phyloP scores from a whole-genome alignment of 202 grass and related monocot species.

The Thinopyrum obtusiflorum region DNA sequence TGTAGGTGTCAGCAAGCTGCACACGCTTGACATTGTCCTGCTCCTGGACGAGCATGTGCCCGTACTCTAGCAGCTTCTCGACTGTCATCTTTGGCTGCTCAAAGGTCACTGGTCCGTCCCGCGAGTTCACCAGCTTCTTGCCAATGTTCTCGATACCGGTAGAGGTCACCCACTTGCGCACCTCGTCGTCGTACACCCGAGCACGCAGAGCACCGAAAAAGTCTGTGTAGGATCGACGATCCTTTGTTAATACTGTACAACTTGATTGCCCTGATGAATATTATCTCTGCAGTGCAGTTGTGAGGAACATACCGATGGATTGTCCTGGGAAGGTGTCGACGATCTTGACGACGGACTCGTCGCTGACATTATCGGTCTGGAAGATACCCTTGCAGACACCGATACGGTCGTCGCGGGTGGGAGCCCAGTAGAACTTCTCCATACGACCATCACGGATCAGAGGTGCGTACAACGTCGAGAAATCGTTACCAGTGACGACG shows the following conservation, averaged over 20 bases:
- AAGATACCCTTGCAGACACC: constrained; percentile 86
- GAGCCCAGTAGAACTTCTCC: constrained; percentile 99
- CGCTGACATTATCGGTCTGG: constrained; percentile 58
- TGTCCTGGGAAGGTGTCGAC: constrained; percentile 89
- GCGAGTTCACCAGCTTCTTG: constrained; percentile 77
- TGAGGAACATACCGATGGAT: constrained; percentile 58
- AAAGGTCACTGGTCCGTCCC: constrained; percentile 64
- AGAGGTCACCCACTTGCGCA: constrained; percentile 63
- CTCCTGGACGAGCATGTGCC: constrained; percentile 65
- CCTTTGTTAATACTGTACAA: neutral
- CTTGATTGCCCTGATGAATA: neutral
- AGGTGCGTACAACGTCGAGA: constrained; percentile 89
- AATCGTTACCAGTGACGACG: constrained; percentile 90
- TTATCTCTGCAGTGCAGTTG: neutral
- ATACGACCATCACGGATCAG: constrained; percentile 95
- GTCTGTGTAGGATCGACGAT: constrained; percentile 13
- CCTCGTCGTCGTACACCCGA: constrained; percentile 88
- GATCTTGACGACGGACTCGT: constrained; percentile 48
- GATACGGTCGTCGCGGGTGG: constrained; percentile 80
- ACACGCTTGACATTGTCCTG: constrained; percentile 98
- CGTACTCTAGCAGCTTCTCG: constrained; percentile 74
- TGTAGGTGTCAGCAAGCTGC: constrained; percentile 91
- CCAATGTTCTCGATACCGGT: constrained; percentile 63
- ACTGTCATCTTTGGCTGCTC: constrained; percentile 80
- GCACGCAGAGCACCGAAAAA: constrained; percentile 92